Base-by-base conservation (phyloP, 116 monocot species). In the Iris pallida region DNA sequence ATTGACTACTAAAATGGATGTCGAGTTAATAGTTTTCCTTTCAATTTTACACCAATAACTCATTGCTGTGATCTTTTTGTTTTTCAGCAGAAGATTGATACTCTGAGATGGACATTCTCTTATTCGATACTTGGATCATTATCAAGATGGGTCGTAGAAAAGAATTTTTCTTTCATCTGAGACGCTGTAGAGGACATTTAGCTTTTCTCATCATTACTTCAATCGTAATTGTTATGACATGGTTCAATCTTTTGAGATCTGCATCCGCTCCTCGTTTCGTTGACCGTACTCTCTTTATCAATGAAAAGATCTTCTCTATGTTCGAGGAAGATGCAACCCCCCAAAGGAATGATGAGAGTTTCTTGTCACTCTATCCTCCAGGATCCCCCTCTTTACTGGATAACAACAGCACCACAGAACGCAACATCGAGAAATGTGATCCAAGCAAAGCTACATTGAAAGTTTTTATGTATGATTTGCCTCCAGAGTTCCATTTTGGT, bases 391-490 rank as follows among this genome's bases (percentile, higher is more conserved):
- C 17, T 20, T 57, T 20, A 10, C 20, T 7, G 6, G 19, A 57
- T 6, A 19, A 57, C 19, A 57, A 57, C 1, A 20, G 19, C 18
- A 57, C 19, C 6, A 20, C 7, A 8, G 19, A 7, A 6, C 20
- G 54, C 20, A 55, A 68, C n/a, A 4, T 4, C 0, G 12, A 6
- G 42, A 63, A 55, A 61, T 84, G 80, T 45, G 73, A 80, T 59
- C 65, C 76, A 5, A 45, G 61, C 0, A 68, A 54, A 17, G 77
- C 80, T 7, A 18, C 53, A 2, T 59, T 86, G 70, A 84, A 76
- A 65, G 86, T 93, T 4, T 93, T 77, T 78, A 93, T 93, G 93
- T 89, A 93, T 64, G 89, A 93, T 59, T 64, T 93, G 42, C 84
- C 93, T 11, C 70, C 89, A 1, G 77, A 71, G n/a, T 93, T 93